phyloP scores from a whole-genome alignment of 495 filamentous ascomycete species.

The Physcia stellaris region DNA sequence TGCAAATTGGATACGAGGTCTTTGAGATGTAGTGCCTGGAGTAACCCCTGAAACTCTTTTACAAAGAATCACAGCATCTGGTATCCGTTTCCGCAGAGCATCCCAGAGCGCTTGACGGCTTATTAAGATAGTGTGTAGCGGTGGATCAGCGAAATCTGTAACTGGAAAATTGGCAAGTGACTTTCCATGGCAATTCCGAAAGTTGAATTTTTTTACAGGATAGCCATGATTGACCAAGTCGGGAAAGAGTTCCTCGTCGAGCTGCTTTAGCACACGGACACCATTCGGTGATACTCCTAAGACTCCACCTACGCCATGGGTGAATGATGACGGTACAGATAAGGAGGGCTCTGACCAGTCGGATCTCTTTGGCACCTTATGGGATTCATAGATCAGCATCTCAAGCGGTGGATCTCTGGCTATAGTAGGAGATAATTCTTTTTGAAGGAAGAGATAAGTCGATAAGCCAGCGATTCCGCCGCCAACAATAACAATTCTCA shows the following conservation, averaged over 20 bases:
- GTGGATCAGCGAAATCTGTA: constrained; percentile 8
- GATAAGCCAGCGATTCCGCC: constrained; percentile 36
- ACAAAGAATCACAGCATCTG: constrained; percentile 20
- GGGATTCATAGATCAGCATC: constrained; percentile 26
- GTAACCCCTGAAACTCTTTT: constrained; percentile 18
- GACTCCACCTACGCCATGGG: constrained; percentile 28
- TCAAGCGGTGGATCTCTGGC: constrained; percentile 13
- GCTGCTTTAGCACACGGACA: constrained; percentile 28
- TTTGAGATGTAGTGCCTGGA: constrained; percentile 5
- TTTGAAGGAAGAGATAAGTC: constrained; percentile 34
- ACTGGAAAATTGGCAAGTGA: constrained; percentile 17
- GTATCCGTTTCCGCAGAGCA: constrained; percentile 19
- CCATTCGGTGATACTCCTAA: constrained; percentile 38
- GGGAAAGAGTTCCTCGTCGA: constrained; percentile 24
- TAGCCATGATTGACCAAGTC: constrained; percentile 27
- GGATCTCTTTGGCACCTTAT: constrained; percentile 7
- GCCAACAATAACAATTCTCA: constrained; percentile 43
- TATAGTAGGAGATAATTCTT: constrained; percentile 27
- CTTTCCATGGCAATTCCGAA: constrained; percentile 27
- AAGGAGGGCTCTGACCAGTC: neutral
- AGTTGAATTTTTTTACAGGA: constrained; percentile 18
- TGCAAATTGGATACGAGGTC: constrained; percentile 18
- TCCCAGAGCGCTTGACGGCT: constrained; percentile 27
- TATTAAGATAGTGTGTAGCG: constrained; percentile 21
- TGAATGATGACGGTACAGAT: too few species aligned